Evolutionary conservation across 495 filamentous ascomycete genomes (phyloP), one percentile per base, ranked within the genome.

Genomic region (Hypoxylon cercidicola): DNA sequence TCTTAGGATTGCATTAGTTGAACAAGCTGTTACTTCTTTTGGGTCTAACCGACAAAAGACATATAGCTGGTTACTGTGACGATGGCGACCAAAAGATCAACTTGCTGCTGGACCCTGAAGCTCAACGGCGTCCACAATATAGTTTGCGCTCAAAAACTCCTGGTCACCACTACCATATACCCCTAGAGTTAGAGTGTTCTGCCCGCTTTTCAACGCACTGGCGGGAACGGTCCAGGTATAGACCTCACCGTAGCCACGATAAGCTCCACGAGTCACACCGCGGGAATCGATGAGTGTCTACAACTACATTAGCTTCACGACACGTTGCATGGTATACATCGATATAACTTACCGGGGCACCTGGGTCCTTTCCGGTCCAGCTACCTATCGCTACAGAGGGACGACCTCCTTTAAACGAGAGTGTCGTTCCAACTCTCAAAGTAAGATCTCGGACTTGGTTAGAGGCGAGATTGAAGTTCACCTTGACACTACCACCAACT

Each of bases 251-350:
- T 78, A 78, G 0, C 86, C 85, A 0, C 84, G 72, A 61, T 87
- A 88, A 1, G 84, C 84, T 0, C 86, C 86, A 15, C 86, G 72
- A 12, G 86, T 88, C 4, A 88, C 81, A 4, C 86, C 86, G 3
- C 86, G 76, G 4, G 78, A 82, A 64, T 88, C 80, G 39, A 88
- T 84, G n/a, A 78, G 65, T 49, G 59, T 78, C 64, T 73, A 44
- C 11, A 37, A 13, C 18, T 59, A 16, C 49, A 39, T 30, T 59
- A 60, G 48, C 13, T 32, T 46, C 25, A 12, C 7, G 30, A 41
- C 18, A 16, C 32, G 32, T 15, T 11, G 8, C 20, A 3, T 1
- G 18, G 1, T 13, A 1, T 4, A 20, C 12, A 40, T 34, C 19
- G 19, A 25, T 0, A 11, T 55, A 55, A 69, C 85, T 83, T 9